phyloP scores from a whole-genome alignment of 2,329 filamentous ascomycete species.

The Hansfordia pulvinata region DNA sequence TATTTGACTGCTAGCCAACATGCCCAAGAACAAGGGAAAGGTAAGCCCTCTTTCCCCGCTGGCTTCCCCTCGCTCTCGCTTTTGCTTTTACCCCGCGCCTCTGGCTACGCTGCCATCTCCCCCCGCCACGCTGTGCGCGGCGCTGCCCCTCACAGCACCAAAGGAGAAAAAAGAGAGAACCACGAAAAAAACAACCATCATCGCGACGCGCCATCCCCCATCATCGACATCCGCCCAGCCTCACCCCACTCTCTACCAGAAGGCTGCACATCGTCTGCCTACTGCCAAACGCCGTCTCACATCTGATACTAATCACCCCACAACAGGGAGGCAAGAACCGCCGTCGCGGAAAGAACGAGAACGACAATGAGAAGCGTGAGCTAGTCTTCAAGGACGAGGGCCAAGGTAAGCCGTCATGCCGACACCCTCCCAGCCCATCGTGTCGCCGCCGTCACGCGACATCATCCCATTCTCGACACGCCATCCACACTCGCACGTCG shows the following conservation, averaged over 20 bases:
- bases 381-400: constrained; percentile 98
- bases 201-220: too few relatives aligned
- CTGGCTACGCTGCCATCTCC: constrained; percentile 6
- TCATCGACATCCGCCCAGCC: too few relatives aligned
- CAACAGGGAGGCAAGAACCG: constrained; percentile 91
- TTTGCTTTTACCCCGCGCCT: background rate
- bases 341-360: constrained; percentile 97
- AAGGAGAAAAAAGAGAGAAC: too few relatives aligned
- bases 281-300: too few relatives aligned
- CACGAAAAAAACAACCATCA: too few relatives aligned
- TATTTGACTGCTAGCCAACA: constrained; percentile 27
- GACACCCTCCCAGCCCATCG: constrained; percentile 1
- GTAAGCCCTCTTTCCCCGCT: constrained; percentile 40
- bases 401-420: constrained; percentile 42
- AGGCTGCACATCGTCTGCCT: too few relatives aligned
- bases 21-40: constrained; percentile 99
- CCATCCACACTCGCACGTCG: background rate
- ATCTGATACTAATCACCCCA: constrained; percentile 13
- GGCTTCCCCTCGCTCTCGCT: constrained; percentile 3
- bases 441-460: too few relatives aligned
- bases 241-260: too few relatives aligned
- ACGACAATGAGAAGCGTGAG: constrained; percentile 98
- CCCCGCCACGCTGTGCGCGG: constrained; percentile 5
- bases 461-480: background rate
- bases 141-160: constrained; percentile 1